phyloP scores from a whole-genome alignment of 306 rosid genomes.

The Cotoneaster glaucophyllus region DNA sequence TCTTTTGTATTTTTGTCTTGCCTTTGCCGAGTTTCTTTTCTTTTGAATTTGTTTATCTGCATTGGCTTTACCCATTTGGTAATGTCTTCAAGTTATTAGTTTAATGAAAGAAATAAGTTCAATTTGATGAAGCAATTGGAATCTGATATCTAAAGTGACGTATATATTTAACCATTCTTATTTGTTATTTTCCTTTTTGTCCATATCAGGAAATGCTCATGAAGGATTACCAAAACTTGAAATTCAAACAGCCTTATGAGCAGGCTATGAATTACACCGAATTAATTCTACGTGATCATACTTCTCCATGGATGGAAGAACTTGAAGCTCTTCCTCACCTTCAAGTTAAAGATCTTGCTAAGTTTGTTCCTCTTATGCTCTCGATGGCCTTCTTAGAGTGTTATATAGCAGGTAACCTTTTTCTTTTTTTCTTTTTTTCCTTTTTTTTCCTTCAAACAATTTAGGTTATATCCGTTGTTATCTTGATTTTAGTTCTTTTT shows the following conservation, averaged over 20 bases:
- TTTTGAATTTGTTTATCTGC: no score
- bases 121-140: not conserved
- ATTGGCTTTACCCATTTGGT: not conserved
- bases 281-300: conserved; percentile 61
- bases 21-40: not conserved
- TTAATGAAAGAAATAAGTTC: no score
- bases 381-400: conserved; percentile 79
- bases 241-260: conserved; percentile 87
- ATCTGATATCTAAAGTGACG: not conserved
- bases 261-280: conserved; percentile 82
- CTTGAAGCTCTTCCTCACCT: conserved; percentile 68
- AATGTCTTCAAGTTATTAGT: not conserved
- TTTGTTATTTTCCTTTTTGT: not conserved
- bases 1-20: not conserved
- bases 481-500: conserved; percentile 1
- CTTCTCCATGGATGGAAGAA: conserved; percentile 76
- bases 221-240: conserved; percentile 72
- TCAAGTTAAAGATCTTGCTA: conserved; percentile 71
- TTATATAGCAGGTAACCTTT: conserved; percentile 83
- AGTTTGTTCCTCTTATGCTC: conserved; percentile 74
- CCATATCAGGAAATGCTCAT: conserved; percentile 67
- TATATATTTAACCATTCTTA: not conserved
- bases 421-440: no score
- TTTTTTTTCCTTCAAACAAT: not conserved
- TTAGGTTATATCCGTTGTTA: conserved; percentile 14